Evolutionary conservation across 257 asterid genomes (phyloP).

Genomic region (Ocimum tenuiflorum): DNA sequence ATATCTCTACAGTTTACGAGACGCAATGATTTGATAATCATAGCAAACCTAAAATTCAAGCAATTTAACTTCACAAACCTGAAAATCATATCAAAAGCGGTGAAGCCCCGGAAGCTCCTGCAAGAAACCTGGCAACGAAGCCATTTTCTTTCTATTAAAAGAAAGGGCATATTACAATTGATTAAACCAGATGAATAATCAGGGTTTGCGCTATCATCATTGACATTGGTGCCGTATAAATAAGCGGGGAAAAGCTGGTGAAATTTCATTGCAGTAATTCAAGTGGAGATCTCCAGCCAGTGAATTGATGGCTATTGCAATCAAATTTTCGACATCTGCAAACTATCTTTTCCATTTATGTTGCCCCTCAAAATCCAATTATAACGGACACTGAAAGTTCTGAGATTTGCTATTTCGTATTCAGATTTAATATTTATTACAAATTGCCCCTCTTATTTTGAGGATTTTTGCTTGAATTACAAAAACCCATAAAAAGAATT

Average conservation of each 20-base stretch:
- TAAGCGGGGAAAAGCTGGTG: neutral
- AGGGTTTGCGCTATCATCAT: neutral
- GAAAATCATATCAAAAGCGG: neutral
- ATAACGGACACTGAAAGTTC: neutral
- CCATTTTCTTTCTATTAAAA: neutral
- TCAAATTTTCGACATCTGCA: neutral
- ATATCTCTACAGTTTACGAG: too few species aligned
- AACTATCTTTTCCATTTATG: neutral
- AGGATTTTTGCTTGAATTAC: neutral
- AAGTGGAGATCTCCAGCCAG: slow-evolving; percentile 5
- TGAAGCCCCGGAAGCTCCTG: too few species aligned
- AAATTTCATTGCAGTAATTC: neutral
- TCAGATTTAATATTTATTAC: neutral
- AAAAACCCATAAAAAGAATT: neutral
- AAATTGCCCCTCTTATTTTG: neutral
- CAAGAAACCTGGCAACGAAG: neutral
- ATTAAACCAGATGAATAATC: neutral
- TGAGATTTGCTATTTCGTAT: neutral
- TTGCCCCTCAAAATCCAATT: neutral
- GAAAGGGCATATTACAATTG: neutral
- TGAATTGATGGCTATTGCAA: neutral
- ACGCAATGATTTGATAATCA: too few species aligned
- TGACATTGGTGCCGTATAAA: neutral
- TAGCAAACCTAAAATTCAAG: too few species aligned
- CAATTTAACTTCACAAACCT: neutral